These are phyloP conservation scores for Trypanosoma cruzi DNA, from an alignment of 208 protist species.

Conservation along the genomic window DNA sequence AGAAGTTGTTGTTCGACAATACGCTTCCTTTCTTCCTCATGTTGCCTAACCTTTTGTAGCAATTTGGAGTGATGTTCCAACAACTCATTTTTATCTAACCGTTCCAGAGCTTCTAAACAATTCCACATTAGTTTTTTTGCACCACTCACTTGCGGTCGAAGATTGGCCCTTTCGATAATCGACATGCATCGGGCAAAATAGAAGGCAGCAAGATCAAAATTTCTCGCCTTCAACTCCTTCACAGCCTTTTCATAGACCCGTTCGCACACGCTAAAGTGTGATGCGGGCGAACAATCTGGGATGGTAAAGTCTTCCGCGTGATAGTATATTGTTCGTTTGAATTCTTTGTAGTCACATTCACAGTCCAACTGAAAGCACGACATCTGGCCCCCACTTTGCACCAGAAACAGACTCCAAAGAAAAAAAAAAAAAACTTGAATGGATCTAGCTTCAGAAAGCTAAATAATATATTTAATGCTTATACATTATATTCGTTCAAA, in stretches of 20 bases:
- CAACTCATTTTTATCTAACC: constrained; percentile 31
- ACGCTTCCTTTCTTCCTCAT: constrained; percentile 32
- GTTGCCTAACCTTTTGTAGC: constrained; percentile 37
- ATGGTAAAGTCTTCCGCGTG: constrained; percentile 40
- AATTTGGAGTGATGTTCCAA: constrained; percentile 31
- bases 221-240: constrained; percentile 20
- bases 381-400: constrained; percentile 21
- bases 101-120: constrained; percentile 33
- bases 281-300: constrained; percentile 20
- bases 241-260: constrained; percentile 24
- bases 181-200: constrained; percentile 44
- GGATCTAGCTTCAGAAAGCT: too few relatives aligned
- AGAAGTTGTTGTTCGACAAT: constrained; percentile 5
- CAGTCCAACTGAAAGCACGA: constrained; percentile 56
- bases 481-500: too few relatives aligned
- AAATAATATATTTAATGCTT: too few relatives aligned
- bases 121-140: constrained; percentile 23
- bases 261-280: constrained; percentile 30
- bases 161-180: constrained; percentile 52
- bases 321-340: constrained; percentile 51
- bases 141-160: constrained; percentile 15
- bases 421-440: constrained; percentile 22
- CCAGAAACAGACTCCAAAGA: constrained; percentile 5
- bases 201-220: constrained; percentile 51
- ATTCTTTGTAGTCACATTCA: constrained; percentile 54